Base-by-base conservation (phyloP, 805 yeast species). In the Candida dajiaensis region DNA sequence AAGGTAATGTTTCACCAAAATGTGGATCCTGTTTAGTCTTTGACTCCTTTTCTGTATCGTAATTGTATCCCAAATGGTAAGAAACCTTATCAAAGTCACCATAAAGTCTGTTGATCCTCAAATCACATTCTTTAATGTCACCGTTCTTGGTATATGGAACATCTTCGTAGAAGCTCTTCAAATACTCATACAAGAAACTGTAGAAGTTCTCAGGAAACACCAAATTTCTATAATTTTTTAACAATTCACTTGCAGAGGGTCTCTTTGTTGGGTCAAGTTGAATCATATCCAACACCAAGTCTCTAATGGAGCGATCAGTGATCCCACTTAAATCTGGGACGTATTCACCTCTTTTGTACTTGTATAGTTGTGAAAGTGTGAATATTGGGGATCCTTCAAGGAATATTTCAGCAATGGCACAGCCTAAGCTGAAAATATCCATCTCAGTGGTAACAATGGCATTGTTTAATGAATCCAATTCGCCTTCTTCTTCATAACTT, bases 401-500 rank as follows among this genome's bases (percentile, higher is more conserved):
- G 53, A 84, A 88, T 7, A 94, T 65, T 63, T 94, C 99, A 1
- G 95, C 96, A 54, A 94, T 83, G 3, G 86, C 89, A 68, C 99
- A 94, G 0, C 95, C 95, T 40, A 82, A 60, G 45, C 89, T 77
- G 61, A 87, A 87, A 21, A 92, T 70, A 64, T 94, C 99, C 94
- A 87, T 86, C 42, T 76, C 76, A 23, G 71, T 69, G 1, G 81
- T 74, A 25, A 86, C 61, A 13, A 53, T 55, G 2, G 63, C 71
- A 4, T 45, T 43, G 18, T 48, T 33, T 7, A 41, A 40, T 26
- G 50, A 48, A 6, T 41, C 20, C 5, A 41, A 33, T 9, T 46
- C 44, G 19, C 53, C 51, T 31, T 56, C 54, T 38, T 59, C 55
- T 26, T 47, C 50, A 7, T 57, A 55, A 50, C 58, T 64, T 50